Evolutionary conservation across 2,329 filamentous ascomycete genomes (phyloP).

Genomic region (Ploettnerulaceae sp.): DNA sequence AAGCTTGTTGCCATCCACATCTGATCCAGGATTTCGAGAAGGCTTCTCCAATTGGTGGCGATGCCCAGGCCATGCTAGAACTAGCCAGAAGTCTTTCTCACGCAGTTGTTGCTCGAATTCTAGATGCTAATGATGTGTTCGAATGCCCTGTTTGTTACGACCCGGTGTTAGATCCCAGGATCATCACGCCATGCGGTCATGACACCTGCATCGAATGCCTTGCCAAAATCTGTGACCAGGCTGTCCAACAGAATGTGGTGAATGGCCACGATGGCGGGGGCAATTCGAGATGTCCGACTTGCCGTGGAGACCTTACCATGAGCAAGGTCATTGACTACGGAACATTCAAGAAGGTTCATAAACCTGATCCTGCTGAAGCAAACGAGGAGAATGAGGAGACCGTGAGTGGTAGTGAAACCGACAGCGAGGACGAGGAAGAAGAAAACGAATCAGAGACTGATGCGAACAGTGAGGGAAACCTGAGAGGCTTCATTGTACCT

Average conservation of each 20-base stretch:
- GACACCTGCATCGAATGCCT: conserved; percentile 75
- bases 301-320: conserved; percentile 61
- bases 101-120: conserved; percentile 64
- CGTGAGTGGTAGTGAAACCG: conserved; percentile 31
- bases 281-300: conserved; percentile 61
- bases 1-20: conserved; percentile 74
- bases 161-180: conserved; percentile 64
- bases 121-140: conserved; percentile 41
- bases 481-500: conserved; percentile 52
- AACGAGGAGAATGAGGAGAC: conserved; percentile 22
- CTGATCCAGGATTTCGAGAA: conserved; percentile 61
- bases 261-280: conserved; percentile 51
- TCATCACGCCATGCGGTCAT: conserved; percentile 81
- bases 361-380: conserved; percentile 44
- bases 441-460: conserved; percentile 37
- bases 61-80: conserved; percentile 41
- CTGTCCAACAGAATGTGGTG: conserved; percentile 48
- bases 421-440: conserved; percentile 24
- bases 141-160: conserved; percentile 85
- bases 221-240: conserved; percentile 58
- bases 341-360: conserved; percentile 69
- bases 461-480: conserved; percentile 38
- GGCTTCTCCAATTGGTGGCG: conserved; percentile 17
- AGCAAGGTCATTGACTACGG: conserved; percentile 68
- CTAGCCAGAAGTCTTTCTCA: conserved; percentile 57